Conservation (phyloP, 768 basidiomycete genomes). For the Leccinum uliginosum region DNA sequence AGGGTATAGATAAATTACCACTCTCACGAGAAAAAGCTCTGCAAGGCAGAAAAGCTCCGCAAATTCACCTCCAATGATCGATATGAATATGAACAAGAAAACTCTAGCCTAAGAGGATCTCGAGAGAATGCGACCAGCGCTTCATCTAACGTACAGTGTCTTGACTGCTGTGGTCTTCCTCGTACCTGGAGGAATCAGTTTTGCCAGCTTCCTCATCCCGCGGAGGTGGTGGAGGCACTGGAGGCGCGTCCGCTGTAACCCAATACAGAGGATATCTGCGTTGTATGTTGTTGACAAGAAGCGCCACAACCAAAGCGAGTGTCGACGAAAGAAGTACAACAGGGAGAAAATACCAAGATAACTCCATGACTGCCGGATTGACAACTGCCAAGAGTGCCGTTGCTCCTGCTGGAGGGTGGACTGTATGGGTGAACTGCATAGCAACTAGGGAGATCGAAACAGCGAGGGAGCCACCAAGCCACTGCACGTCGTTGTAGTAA, state of each 20-base stretch:
- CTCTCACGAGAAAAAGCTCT: too few species aligned
- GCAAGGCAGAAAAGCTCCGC: too few species aligned
- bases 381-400: slow-evolving; percentile 50
- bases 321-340: slow-evolving; percentile 46
- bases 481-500: slow-evolving; percentile 42
- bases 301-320: slow-evolving; percentile 42
- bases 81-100: too few species aligned
- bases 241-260: slow-evolving; percentile 22
- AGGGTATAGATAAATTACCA: too few species aligned
- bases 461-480: slow-evolving; percentile 36
- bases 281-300: slow-evolving; percentile 50
- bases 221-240: not conserved
- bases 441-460: slow-evolving; percentile 39
- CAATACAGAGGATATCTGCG: slow-evolving; percentile 46
- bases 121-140: slow-evolving; percentile 6
- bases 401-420: slow-evolving; percentile 56
- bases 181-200: not conserved
- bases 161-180: not conserved
- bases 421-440: slow-evolving; percentile 51
- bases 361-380: slow-evolving; percentile 36
- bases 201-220: not conserved
- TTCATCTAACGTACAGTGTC: not conserved
- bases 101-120: not conserved
- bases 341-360: slow-evolving; percentile 54
- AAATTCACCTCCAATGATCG: too few species aligned